phyloP scores from a whole-genome alignment of 345 rosid species.

The Clausena lansium region DNA sequence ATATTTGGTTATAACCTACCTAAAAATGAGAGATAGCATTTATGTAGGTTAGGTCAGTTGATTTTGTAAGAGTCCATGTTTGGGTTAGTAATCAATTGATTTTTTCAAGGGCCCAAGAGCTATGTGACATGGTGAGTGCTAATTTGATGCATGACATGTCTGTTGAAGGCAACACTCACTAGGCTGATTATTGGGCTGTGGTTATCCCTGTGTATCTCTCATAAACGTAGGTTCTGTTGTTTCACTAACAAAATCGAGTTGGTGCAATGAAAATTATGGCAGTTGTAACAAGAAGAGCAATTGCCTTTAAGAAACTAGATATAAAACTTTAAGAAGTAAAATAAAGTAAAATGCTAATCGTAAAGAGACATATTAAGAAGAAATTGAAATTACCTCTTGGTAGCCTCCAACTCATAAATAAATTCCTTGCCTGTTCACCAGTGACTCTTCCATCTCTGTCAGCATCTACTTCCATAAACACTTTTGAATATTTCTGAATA shows the following conservation, averaged over 20 bases:
- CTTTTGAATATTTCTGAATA: slow-evolving; percentile 86
- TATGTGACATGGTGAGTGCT: not conserved
- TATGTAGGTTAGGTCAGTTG: not conserved
- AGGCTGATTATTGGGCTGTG: not conserved
- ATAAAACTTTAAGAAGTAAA: not conserved
- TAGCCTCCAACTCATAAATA: slow-evolving; percentile 94
- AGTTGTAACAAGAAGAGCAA: not conserved
- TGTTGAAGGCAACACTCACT: not conserved
- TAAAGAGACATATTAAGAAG: not conserved
- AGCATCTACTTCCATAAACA: slow-evolving; percentile 87
- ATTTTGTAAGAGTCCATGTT: not conserved
- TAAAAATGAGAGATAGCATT: not conserved
- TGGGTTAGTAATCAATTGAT: not conserved
- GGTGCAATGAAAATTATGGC: not conserved
- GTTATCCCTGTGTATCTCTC: not conserved
- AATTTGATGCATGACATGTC: not conserved
- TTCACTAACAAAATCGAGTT: not conserved
- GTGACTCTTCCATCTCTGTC: slow-evolving; percentile 96
- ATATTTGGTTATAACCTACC: not conserved
- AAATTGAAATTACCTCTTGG: slow-evolving; percentile 71
- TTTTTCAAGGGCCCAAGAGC: not conserved
- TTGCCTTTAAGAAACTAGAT: not conserved
- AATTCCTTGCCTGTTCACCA: slow-evolving; percentile 91
- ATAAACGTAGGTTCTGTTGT: not conserved
- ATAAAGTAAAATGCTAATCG: not conserved